phyloP scores from a whole-genome alignment of 768 basidiomycete genomes.

The Exidia glandulosa region DNA sequence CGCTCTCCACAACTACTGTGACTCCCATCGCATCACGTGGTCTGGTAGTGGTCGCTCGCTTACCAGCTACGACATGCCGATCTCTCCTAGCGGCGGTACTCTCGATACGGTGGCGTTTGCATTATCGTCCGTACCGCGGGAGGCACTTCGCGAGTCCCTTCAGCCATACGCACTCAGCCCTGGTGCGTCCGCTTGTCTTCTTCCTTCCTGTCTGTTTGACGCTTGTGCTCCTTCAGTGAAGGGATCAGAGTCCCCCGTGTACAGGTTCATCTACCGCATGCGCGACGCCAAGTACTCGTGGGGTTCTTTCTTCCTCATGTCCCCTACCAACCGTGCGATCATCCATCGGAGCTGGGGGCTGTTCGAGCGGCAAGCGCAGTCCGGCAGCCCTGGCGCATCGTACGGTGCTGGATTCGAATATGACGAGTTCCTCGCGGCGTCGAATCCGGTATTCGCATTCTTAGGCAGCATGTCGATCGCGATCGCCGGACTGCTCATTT shows the following conservation, averaged over 20 bases:
- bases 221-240: not conserved
- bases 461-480: slow-evolving; percentile 25
- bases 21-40: slow-evolving; percentile 14
- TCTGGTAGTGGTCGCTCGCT: slow-evolving; percentile 14
- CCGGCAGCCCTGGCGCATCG: slow-evolving; percentile 7
- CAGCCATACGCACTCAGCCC: slow-evolving; percentile 34
- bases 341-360: slow-evolving; percentile 51
- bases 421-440: slow-evolving; percentile 45
- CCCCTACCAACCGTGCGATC: slow-evolving; percentile 31
- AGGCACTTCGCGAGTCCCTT: slow-evolving; percentile 18
- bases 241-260: slow-evolving; percentile 25
- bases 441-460: slow-evolving; percentile 29
- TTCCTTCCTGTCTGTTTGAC: not conserved
- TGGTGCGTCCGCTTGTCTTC: slow-evolving; percentile 17
- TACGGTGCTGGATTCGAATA: slow-evolving; percentile 73
- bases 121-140: slow-evolving; percentile 18
- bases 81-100: slow-evolving; percentile 57
- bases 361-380: slow-evolving; percentile 22
- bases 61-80: slow-evolving; percentile 38
- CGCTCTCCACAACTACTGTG: slow-evolving; percentile 42
- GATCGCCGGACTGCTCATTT: slow-evolving; percentile 1
- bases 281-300: slow-evolving; percentile 24
- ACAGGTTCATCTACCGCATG: slow-evolving; percentile 20
- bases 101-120: slow-evolving; percentile 19
- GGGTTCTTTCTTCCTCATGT: slow-evolving; percentile 34